phyloP scores from a whole-genome alignment of 257 asterid genomes.

The Cynanchum wilfordii region DNA sequence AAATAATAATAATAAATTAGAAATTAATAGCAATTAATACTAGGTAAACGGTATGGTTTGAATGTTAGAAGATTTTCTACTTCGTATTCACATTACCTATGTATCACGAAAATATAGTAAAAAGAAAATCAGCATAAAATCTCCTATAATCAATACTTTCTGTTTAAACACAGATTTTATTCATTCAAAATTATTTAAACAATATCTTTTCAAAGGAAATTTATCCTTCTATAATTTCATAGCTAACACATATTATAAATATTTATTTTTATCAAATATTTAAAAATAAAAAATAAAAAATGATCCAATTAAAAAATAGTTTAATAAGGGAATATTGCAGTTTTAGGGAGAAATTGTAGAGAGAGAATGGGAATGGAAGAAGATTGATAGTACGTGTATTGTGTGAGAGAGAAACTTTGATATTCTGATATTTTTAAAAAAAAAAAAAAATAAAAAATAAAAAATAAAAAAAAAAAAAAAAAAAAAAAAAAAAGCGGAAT shows the following conservation, averaged over 20 bases:
- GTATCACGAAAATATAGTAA: too few relatives aligned
- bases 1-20: too few relatives aligned
- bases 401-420: conserved; percentile 10
- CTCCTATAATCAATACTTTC: not conserved
- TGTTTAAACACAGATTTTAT: not conserved
- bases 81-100: not conserved
- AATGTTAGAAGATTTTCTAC: not conserved
- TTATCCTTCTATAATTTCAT: too few relatives aligned
- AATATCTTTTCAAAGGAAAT: too few relatives aligned
- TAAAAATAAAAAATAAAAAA: not conserved
- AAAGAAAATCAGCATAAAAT: not conserved
- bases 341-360: not conserved
- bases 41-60: not conserved
- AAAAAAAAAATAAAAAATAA: too few relatives aligned
- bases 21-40: not conserved
- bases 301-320: not conserved
- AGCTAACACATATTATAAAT: too few relatives aligned
- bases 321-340: not conserved
- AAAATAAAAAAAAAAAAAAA: too few relatives aligned
- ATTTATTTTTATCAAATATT: too few relatives aligned
- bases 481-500: conserved; percentile 11
- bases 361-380: not conserved
- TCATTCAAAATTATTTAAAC: not conserved
- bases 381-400: not conserved
- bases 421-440: not conserved